phyloP scores from a whole-genome alignment of 2,329 filamentous ascomycete species.

The Drechslera avenae region DNA sequence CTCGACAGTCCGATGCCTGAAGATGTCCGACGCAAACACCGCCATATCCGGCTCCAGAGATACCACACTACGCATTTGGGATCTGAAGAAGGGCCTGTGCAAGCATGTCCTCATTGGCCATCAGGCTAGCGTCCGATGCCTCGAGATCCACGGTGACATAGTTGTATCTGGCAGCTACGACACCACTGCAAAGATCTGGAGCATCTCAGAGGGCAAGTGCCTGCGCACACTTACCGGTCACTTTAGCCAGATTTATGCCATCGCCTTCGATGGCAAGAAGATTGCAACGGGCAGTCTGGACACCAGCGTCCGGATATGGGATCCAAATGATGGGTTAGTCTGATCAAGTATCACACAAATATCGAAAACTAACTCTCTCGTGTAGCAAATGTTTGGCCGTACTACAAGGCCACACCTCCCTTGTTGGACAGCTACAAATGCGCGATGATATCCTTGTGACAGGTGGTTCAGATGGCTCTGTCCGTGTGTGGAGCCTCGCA shows the following conservation, averaged over 20 bases:
- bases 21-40: constrained; percentile 93
- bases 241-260: constrained; percentile 98
- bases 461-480: constrained; percentile 92
- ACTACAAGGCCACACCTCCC: constrained; percentile 92
- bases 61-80: constrained; percentile 93
- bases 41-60: constrained; percentile 96
- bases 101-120: constrained; percentile 92
- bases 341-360: constrained; percentile 20
- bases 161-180: constrained; percentile 99
- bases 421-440: constrained; percentile 96
- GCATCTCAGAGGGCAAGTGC: constrained; percentile 92
- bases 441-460: constrained; percentile 93
- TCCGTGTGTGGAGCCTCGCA: constrained; percentile 92
- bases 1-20: constrained; percentile 92
- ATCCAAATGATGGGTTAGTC: constrained; percentile 80
- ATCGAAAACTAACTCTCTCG: constrained; percentile 17
- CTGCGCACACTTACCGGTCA: constrained; percentile 88
- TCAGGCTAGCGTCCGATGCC: constrained; percentile 90
- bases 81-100: constrained; percentile 85
- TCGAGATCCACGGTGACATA: constrained; percentile 94
- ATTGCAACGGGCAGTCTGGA: constrained; percentile 96
- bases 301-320: constrained; percentile 96
- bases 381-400: constrained; percentile 77
- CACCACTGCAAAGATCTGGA: constrained; percentile 96
- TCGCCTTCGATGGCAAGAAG: constrained; percentile 91